Evolutionary conservation across 176 grass and related monocot species (phyloP).

Genomic region (Typha latifolia): DNA sequence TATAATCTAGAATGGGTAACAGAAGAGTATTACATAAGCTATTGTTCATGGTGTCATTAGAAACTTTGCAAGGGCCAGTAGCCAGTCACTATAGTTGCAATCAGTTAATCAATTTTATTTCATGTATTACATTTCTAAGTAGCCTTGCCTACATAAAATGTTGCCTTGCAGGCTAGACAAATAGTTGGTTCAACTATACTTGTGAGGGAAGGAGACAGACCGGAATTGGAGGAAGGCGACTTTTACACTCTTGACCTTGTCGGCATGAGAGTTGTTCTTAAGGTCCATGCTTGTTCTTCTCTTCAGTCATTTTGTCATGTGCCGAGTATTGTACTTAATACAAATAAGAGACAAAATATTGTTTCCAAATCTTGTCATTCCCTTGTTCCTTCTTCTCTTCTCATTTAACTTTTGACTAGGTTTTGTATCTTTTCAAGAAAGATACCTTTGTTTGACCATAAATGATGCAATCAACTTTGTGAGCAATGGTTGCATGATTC

Average conservation of each 20-base stretch:
- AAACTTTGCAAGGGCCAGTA: background rate
- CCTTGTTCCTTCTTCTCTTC: too few relatives aligned
- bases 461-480: too few relatives aligned
- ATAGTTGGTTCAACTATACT: conserved; percentile 81
- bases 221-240: conserved; percentile 60
- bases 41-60: background rate
- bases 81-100: too few relatives aligned
- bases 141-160: background rate
- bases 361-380: too few relatives aligned
- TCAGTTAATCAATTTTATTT: background rate
- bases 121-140: background rate
- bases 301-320: conserved; percentile 1
- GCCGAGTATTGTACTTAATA: background rate
- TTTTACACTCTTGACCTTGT: conserved; percentile 78
- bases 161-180: conserved; percentile 50
- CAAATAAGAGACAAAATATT: too few relatives aligned
- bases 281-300: conserved; percentile 34
- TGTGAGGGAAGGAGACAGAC: conserved; percentile 52
- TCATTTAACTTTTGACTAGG: too few relatives aligned
- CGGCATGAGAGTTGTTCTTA: conserved; percentile 74
- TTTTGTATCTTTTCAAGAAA: too few relatives aligned
- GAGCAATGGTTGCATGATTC: too few relatives aligned
- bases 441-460: too few relatives aligned
- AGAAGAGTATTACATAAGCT: too few relatives aligned
- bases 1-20: background rate